phyloP scores from a whole-genome alignment of 2,329 filamentous ascomycete genomes.

The Neobulgaria alba region DNA sequence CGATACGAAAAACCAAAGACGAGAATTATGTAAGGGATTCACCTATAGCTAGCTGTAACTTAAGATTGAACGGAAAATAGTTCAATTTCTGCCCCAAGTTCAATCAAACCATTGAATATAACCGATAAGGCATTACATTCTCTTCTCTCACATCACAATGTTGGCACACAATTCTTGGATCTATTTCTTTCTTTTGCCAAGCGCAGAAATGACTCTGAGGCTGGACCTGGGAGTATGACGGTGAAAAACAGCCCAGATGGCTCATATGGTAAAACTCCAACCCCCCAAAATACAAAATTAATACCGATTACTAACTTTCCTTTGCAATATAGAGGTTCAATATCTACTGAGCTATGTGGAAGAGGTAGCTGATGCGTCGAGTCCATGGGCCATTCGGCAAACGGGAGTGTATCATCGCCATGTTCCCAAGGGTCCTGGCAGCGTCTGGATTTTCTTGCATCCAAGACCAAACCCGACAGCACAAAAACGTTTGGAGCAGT shows the following conservation, averaged over 20 bases:
- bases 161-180: conserved; percentile 8
- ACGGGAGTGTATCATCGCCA: conserved; percentile 6
- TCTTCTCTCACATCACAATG: conserved; percentile 5
- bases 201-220: conserved; percentile 4
- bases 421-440: conserved; percentile 3
- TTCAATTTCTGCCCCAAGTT: conserved; percentile 7
- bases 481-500: conserved; percentile 7
- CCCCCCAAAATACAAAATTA: not conserved
- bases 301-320: not conserved
- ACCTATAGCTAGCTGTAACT: not conserved
- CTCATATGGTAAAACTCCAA: conserved; percentile 5
- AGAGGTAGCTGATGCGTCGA: conserved; percentile 12
- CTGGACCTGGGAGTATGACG: conserved; percentile 2
- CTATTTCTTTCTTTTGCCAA: conserved; percentile 7
- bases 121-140: conserved; percentile 1
- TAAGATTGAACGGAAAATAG: not conserved
- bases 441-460: conserved; percentile 24
- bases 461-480: conserved; percentile 17
- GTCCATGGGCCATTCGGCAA: conserved; percentile 5
- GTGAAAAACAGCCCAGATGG: conserved; percentile 5
- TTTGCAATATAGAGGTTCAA: conserved; percentile 22
- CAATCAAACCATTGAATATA: conserved; percentile 8
- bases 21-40: conserved; percentile 3
- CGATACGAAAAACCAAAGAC: not conserved
- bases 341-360: conserved; percentile 28